Evolutionary conservation across 2,329 filamentous ascomycete genomes (phyloP).

Genomic region (Calonectria hawksworthii): DNA sequence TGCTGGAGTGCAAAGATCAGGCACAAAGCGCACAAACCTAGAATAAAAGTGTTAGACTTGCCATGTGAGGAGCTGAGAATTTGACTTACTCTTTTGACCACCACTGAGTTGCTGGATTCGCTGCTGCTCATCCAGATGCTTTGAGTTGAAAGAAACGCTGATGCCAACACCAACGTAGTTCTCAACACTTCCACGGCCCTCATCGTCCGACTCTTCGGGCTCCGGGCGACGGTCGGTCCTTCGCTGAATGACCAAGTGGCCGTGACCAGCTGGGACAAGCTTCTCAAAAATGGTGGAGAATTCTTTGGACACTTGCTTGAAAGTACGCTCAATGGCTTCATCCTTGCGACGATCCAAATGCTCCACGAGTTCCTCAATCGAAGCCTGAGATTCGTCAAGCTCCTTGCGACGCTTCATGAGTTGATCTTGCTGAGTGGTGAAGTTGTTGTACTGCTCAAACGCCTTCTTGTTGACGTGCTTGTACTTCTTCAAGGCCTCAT

Average conservation of each 20-base stretch:
- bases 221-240: constrained; percentile 81
- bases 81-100: constrained; percentile 92
- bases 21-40: constrained; percentile 94
- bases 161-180: constrained; percentile 98
- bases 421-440: constrained; percentile 91
- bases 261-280: constrained; percentile 93
- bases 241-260: constrained; percentile 92
- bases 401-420: constrained; percentile 88
- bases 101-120: constrained; percentile 97
- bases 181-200: constrained; percentile 82
- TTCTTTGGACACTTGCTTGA: constrained; percentile 96
- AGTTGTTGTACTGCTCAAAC: constrained; percentile 98
- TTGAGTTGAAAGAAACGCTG: constrained; percentile 98
- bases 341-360: constrained; percentile 96
- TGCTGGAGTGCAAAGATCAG: constrained; percentile 99
- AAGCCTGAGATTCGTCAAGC: constrained; percentile 86
- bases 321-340: constrained; percentile 97
- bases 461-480: constrained; percentile 99
- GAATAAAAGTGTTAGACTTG: constrained; percentile 14
- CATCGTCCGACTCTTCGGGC: constrained; percentile 74
- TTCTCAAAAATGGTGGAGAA: constrained; percentile 95
- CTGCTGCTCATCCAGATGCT: constrained; percentile 94
- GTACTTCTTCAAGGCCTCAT: constrained; percentile 95
- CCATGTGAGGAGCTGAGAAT: not conserved
- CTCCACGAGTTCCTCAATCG: constrained; percentile 92